Evolutionary conservation across 768 basidiomycete genomes (phyloP).

Genomic region (Solioccasus polychromus): DNA sequence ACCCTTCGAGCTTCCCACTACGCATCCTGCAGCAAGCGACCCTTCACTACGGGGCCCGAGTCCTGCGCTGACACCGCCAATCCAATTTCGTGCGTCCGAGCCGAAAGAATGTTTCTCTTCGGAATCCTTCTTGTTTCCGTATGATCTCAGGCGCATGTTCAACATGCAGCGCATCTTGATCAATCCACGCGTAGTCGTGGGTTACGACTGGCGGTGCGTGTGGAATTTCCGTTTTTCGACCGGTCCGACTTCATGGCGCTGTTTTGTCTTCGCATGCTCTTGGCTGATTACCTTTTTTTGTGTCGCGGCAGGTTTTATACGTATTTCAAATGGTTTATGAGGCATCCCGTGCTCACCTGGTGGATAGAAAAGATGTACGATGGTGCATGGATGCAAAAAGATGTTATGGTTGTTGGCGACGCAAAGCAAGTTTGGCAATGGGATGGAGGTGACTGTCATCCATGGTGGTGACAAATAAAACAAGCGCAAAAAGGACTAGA

Average conservation of each 20-base stretch:
- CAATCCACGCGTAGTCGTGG: conserved; percentile 39
- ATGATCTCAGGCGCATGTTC: conserved; percentile 41
- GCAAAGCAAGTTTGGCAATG: conserved; percentile 15
- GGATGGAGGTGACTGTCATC: conserved; percentile 26
- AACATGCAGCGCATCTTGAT: conserved; percentile 35
- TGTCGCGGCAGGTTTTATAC: conserved; percentile 21
- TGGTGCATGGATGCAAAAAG: conserved; percentile 38
- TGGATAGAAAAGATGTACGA: conserved; percentile 37
- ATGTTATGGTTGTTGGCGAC: conserved; percentile 37
- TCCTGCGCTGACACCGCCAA: conserved; percentile 19
- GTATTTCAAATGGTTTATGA: conserved; percentile 36
- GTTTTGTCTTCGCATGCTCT: too few species aligned
- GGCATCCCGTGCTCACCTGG: conserved; percentile 40
- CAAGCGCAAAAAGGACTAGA: too few species aligned
- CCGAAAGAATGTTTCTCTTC: conserved; percentile 25
- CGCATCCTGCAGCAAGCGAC: conserved; percentile 14
- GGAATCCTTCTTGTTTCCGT: conserved; percentile 41
- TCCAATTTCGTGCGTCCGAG: conserved; percentile 15
- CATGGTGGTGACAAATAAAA: conserved; percentile 4
- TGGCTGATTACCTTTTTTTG: background rate
- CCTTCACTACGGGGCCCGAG: conserved; percentile 10
- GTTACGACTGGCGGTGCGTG: conserved; percentile 35
- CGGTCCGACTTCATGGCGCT: too few species aligned
- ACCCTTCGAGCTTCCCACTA: conserved; percentile 7
- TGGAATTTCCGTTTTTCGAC: background rate